Percentiles rank a stretch among this genome's conserved stretches.
Conservation (phyloP, 1,284 basidiomycete genomes). For the Takashimella koratensis region DNA sequence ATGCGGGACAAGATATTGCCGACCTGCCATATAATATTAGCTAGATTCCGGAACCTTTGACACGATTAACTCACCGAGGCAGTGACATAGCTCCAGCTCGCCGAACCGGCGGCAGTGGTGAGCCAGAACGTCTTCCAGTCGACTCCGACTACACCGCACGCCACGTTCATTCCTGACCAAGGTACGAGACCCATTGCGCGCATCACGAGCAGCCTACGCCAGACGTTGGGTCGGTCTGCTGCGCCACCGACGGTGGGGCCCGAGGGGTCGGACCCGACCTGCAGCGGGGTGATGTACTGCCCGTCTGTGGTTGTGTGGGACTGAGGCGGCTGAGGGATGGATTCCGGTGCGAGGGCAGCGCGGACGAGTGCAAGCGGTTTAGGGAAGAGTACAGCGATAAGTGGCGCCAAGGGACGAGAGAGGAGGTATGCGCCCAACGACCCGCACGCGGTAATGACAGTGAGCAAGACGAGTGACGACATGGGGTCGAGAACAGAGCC, state of each 20-base stretch:
- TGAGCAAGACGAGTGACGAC: slow-evolving; percentile 71
- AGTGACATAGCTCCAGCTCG: slow-evolving; percentile 63
- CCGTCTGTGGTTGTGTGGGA: neutral
- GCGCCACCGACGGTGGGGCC: slow-evolving; percentile 24
- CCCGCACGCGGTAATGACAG: slow-evolving; percentile 77
- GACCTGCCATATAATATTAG: slow-evolving; percentile 9
- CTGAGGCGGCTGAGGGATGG: slow-evolving; percentile 16
- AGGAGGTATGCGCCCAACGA: slow-evolving; percentile 73
- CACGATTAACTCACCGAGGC: slow-evolving; percentile 26
- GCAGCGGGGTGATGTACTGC: slow-evolving; percentile 46
- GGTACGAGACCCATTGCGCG: slow-evolving; percentile 84
- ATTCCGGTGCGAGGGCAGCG: slow-evolving; percentile 41
- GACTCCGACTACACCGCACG: slow-evolving; percentile 83
- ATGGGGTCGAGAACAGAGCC: slow-evolving; percentile 78
- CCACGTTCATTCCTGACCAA: slow-evolving; percentile 92
- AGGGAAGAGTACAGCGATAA: slow-evolving; percentile 73
- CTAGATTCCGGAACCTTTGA: neutral
- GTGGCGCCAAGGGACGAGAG: slow-evolving; percentile 74
- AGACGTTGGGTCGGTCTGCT: slow-evolving; percentile 53
- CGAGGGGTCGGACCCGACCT: slow-evolving; percentile 30
- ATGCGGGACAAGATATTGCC: slow-evolving; percentile 47
- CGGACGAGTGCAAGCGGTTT: slow-evolving; percentile 68
- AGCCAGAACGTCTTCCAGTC: slow-evolving; percentile 77
- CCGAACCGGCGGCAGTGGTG: slow-evolving; percentile 72
- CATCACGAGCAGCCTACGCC: slow-evolving; percentile 78